Conservation (phyloP, 257 asterid genomes). For the Nicotiana tabacum region DNA sequence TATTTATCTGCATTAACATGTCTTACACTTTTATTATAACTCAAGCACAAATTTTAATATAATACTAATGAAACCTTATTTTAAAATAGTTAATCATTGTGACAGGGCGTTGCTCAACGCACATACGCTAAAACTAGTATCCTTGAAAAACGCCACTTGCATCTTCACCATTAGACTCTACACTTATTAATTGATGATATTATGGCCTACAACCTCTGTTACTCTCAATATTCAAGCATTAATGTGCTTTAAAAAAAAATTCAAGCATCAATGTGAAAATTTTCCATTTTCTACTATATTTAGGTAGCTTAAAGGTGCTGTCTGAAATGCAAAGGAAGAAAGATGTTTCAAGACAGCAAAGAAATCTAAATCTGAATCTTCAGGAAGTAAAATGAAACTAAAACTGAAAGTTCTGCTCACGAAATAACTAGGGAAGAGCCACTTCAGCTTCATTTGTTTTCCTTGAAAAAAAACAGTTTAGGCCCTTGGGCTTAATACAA, state of each 20-base stretch:
- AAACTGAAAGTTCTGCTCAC: neutral
- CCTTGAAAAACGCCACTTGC: neutral
- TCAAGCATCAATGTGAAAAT: neutral
- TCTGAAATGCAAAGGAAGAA: neutral
- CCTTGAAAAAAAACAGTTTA: neutral
- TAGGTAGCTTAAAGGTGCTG: neutral
- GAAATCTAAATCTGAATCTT: neutral
- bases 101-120: too few species aligned
- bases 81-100: too few species aligned
- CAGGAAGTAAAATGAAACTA: neutral
- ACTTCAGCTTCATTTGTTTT: neutral
- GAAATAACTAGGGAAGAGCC: neutral
- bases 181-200: neutral
- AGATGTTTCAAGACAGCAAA: neutral
- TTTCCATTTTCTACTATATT: neutral
- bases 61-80: too few species aligned
- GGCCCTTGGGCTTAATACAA: neutral
- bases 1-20: too few species aligned
- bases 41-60: too few species aligned
- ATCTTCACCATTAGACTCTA: neutral
- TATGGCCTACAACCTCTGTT: neutral
- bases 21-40: too few species aligned
- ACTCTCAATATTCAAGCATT: neutral
- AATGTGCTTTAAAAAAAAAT: neutral
- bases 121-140: neutral